A percentile compares a stretch with the other conserved stretches of the same genome.
Conservation (phyloP, 768 basidiomycete species). For the Termitomyces sp. region DNA sequence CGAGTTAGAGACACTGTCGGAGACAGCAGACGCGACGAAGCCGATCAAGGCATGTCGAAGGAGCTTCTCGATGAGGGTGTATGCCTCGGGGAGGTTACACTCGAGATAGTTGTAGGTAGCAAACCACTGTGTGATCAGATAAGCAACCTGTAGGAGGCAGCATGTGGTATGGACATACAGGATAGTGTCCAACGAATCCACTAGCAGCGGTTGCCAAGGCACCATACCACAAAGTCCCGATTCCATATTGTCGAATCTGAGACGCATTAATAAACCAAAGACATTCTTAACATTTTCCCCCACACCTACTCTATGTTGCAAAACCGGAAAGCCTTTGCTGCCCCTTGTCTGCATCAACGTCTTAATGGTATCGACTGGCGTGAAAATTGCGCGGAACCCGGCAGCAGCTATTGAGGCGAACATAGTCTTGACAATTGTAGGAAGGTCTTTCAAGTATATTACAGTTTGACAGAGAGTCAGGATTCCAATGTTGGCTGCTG, state of each 20-base stretch:
- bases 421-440: slow-evolving; percentile 63
- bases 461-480: slow-evolving; percentile 79
- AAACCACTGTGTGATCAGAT: slow-evolving; percentile 53
- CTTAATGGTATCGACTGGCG: slow-evolving; percentile 91
- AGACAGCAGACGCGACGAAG: slow-evolving; percentile 78
- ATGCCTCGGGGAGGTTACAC: slow-evolving; percentile 49
- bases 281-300: not conserved
- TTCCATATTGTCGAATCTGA: slow-evolving; percentile 68
- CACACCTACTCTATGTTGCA: slow-evolving; percentile 53
- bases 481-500: slow-evolving; percentile 90
- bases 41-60: slow-evolving; percentile 85
- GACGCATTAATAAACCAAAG: not conserved
- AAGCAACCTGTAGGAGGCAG: too few relatives aligned
- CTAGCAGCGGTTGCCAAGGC: slow-evolving; percentile 89
- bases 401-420: slow-evolving; percentile 80
- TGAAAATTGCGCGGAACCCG: slow-evolving; percentile 82
- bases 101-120: slow-evolving; percentile 80
- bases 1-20: slow-evolving; percentile 84
- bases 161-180: slow-evolving; percentile 35
- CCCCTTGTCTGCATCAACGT: slow-evolving; percentile 94
- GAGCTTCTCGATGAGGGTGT: slow-evolving; percentile 52
- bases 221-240: slow-evolving; percentile 83
- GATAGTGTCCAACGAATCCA: slow-evolving; percentile 90
- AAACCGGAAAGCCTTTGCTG: slow-evolving; percentile 54
- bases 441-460: slow-evolving; percentile 59